Evolutionary conservation across 495 filamentous ascomycete species (phyloP), one percentile per base, ranked within the genome.

Genomic region (Lasiosphaeria miniovina): DNA sequence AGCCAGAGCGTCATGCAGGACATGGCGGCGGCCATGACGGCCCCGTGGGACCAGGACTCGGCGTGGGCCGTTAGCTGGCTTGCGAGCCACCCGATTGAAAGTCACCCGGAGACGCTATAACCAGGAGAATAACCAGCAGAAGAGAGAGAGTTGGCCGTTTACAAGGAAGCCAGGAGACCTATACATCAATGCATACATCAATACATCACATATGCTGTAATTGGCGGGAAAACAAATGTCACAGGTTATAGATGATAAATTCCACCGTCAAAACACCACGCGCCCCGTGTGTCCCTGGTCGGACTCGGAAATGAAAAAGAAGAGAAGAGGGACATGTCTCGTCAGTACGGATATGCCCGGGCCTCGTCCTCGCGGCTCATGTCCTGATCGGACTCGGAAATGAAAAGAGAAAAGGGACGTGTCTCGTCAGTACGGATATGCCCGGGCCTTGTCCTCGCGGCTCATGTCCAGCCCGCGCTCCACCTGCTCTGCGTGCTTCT

Each of bases 401-500:
- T 1, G 24, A 24, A 24, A 24, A 24, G 24, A 24, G 2, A 24
- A 24, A 24, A 24, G 24, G 24, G 2, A 2, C 24, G 1, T 24
- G 24, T 24, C 31, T 49, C 61, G 71, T 50, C 49, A 68, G 38
- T 59, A 68, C 10, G 66, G 66, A 60, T 68, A 68, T 9, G 58
- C 63, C 55, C 81, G 67, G n/a, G 78, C 74, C 57, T 85, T 81
- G 56, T 88, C 85, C 64, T 88, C 84, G 63, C 69, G 75, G 55
- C 82, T 85, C 24, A 85, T 49, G 58, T 85, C 77, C 65, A 90
- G 64, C 2, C 92, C 90, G 10, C 67, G 74, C 34, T 75, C 79
- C 15, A 94, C 66, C 81, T 96, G 90, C 74, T 90, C 86, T 70
- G 80, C 70, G 77, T 95, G 90, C 77, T 88, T 89, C 69, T 64